Base-by-base conservation (phyloP, 164 flowering plant species). In the Taxillus chinensis region DNA sequence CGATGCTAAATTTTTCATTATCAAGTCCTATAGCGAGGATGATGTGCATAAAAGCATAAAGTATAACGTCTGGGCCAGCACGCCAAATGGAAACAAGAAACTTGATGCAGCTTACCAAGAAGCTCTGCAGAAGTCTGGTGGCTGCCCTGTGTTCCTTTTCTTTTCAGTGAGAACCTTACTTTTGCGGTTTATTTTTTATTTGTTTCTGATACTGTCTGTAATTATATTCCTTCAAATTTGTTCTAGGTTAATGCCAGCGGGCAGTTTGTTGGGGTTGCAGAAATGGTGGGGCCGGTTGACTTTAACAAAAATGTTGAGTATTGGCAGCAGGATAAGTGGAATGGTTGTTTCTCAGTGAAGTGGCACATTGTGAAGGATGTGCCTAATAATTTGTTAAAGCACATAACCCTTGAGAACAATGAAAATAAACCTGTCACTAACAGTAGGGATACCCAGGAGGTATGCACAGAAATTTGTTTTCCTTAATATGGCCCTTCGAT, bases 311-410 rank as follows among this genome's bases (percentile, higher is more conserved):
- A 57, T 58, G 66, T 83, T 39, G 97, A 90, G 52, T 83, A 83
- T 64, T 90, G 95, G 97, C 97, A 90, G 51, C 97, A 90, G 65
- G 95, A 90, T 73, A 87, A 84, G 74, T 90, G 97, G 97, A 84
- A 72, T 71, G 97, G 97, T 41, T 75, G 82, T 60, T 90, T 90
- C 70, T 80, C 95, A 49, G 75, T 90, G 10, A 86, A 85, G 85
- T 90, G 97, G 97, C 95, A 88, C 57, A 79, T 90, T 51, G 82
- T 90, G 0, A 90, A 88, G 76, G 97, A 90, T 70, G 79, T 90
- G 2, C 97, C 97, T 15, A 90, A 90, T 75, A 88, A 74, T 72
- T 64, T 76, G 71, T 62, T 90, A 77, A 84, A 82, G 74, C 95
- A 87, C 72, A 87, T 90, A 15, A 83, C 74, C 43, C 86, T 90